Percentiles rank a stretch among this genome's conserved stretches.
phyloP scores from a whole-genome alignment of 2,329 filamentous ascomycete species.

The Furcasterigmium sp. region DNA sequence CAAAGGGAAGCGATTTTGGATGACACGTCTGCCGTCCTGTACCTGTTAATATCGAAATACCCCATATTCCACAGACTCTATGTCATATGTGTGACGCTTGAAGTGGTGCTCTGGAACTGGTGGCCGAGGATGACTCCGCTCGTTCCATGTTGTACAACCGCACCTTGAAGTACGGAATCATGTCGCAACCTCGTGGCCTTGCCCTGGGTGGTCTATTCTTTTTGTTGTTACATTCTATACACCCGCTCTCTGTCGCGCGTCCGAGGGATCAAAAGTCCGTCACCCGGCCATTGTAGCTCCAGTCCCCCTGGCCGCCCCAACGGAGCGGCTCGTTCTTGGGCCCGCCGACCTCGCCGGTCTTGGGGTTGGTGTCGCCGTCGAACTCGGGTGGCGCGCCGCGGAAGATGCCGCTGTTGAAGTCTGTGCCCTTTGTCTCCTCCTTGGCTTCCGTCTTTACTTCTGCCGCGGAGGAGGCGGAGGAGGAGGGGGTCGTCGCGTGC shows the following conservation, averaged over 20 bases:
- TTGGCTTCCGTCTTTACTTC: constrained; percentile 13
- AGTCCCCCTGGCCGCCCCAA: constrained; percentile 73
- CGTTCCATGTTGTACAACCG: too few relatives aligned
- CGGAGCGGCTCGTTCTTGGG: constrained; percentile 95
- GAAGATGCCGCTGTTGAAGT: constrained; percentile 58
- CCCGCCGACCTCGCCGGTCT: constrained; percentile 91
- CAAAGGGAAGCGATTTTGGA: too few relatives aligned
- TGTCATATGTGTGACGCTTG: constrained; percentile 1
- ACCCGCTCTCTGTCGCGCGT: too few relatives aligned
- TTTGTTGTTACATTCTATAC: too few relatives aligned
- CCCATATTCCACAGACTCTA: not conserved
- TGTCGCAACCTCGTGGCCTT: too few relatives aligned
- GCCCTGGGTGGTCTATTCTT: too few relatives aligned
- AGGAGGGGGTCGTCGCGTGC: constrained; percentile 14
- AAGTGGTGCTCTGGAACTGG: too few relatives aligned
- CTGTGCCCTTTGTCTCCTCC: not conserved
- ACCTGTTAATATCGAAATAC: not conserved
- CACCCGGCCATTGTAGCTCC: constrained; percentile 92
- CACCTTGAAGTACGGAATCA: too few relatives aligned
- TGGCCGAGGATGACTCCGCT: too few relatives aligned
- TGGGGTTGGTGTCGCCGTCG: constrained; percentile 84
- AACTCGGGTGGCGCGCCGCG: constrained; percentile 85
- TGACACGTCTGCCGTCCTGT: not conserved
- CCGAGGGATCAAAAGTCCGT: constrained; percentile 66
- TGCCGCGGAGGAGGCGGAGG: constrained; percentile 15